Evolutionary conservation across 768 basidiomycete species (phyloP).

Genomic region (Leccinum broughii): DNA sequence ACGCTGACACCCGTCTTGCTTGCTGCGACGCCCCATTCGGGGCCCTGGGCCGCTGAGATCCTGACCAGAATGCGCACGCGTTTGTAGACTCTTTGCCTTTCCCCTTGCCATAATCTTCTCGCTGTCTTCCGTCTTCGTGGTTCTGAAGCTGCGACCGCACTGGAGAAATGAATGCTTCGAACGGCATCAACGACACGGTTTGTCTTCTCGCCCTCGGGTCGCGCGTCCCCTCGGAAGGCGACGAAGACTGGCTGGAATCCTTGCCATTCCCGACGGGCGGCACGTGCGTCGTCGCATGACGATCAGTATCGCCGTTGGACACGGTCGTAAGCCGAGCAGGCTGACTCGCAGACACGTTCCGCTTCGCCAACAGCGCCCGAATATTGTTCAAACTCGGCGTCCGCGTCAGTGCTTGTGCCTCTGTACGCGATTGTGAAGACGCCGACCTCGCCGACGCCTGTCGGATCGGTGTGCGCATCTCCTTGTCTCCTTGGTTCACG

Average conservation of each 20-base stretch:
- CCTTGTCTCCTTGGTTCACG: not conserved
- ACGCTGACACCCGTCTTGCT: constrained; percentile 13
- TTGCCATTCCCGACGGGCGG: not conserved
- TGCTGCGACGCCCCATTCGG: not conserved
- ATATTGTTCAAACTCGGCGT: constrained; percentile 20
- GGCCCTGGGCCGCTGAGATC: not conserved
- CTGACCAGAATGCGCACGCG: not conserved
- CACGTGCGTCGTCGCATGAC: not conserved
- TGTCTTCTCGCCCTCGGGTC: not conserved
- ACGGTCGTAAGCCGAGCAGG: not conserved
- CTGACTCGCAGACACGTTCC: constrained; percentile 1
- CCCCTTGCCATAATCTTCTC: not conserved
- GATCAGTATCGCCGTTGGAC: not conserved
- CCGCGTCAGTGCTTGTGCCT: not conserved
- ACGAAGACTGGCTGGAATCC: not conserved
- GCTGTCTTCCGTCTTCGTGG: not conserved
- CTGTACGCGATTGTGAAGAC: not conserved
- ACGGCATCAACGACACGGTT: constrained; percentile 3
- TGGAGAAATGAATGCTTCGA: constrained; percentile 28
- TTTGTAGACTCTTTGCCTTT: not conserved
- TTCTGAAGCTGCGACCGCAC: not conserved
- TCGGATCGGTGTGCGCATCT: not conserved
- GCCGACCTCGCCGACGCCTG: not conserved
- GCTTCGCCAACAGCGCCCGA: constrained; percentile 17
- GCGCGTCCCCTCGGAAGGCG: not conserved